Percentiles rank a stretch among this genome's conserved stretches.
Conservation (phyloP, 805 yeast genomes). For the Ogataea degrootiae region DNA sequence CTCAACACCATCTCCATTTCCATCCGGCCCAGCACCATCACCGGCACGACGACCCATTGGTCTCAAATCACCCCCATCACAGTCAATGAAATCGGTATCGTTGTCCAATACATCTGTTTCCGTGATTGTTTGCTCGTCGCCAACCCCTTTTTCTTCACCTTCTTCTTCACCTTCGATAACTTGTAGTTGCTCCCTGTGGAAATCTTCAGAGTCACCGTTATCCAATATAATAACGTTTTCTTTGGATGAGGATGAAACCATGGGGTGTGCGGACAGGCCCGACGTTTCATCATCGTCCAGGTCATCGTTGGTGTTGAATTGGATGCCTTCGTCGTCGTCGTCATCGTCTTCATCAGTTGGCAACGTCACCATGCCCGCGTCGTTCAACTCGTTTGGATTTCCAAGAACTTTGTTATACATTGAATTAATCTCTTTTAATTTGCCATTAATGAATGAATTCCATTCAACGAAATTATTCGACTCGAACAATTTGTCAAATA, state of each 20-base stretch:
- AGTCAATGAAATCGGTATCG: slow-evolving; percentile 18
- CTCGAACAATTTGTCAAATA: slow-evolving; percentile 28
- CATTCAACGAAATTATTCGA: slow-evolving; percentile 30
- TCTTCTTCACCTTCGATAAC: slow-evolving; percentile 21
- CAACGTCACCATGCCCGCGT: slow-evolving; percentile 15
- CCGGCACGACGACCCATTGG: slow-evolving; percentile 28
- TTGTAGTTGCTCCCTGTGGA: slow-evolving; percentile 34
- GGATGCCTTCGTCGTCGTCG: slow-evolving; percentile 12
- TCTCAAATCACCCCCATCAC: slow-evolving; percentile 29
- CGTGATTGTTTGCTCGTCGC: neutral
- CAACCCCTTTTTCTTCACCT: slow-evolving; percentile 11
- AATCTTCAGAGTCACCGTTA: slow-evolving; percentile 40
- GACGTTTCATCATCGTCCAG: neutral
- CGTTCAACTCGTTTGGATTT: slow-evolving; percentile 32
- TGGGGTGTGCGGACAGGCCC: slow-evolving; percentile 13
- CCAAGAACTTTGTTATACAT: slow-evolving; percentile 56
- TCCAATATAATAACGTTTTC: slow-evolving; percentile 30
- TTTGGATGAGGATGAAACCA: slow-evolving; percentile 6
- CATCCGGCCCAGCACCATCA: slow-evolving; percentile 6
- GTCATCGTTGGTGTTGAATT: slow-evolving; percentile 1
- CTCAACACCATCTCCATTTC: neutral
- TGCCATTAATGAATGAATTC: slow-evolving; percentile 47
- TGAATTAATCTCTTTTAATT: slow-evolving; percentile 47
- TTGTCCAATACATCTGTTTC: neutral
- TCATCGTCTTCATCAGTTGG: slow-evolving; percentile 23